phyloP scores from a whole-genome alignment of 2,329 filamentous ascomycete genomes.

The Dactylellina sp. region DNA sequence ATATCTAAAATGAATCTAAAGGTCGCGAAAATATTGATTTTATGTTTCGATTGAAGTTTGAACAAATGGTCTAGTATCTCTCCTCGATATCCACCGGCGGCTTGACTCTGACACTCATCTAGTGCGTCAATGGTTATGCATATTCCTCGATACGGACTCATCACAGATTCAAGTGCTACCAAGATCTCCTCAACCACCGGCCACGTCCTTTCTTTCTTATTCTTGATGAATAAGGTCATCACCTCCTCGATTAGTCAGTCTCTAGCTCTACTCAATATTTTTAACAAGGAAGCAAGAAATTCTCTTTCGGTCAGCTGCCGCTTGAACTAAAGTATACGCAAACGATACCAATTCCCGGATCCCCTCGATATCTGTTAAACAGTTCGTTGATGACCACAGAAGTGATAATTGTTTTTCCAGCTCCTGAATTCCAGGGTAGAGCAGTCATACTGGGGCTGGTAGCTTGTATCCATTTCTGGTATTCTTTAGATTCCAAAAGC shows the following conservation, averaged over 20 bases:
- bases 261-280: too few relatives aligned
- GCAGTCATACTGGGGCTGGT: slow-evolving; percentile 62
- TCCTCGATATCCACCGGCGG: neutral
- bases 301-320: slow-evolving; percentile 63
- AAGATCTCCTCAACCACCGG: slow-evolving; percentile 62
- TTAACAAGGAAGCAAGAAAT: slow-evolving; percentile 60
- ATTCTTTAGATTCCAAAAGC: slow-evolving; percentile 65
- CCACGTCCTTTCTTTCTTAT: too few relatives aligned
- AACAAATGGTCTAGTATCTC: too few relatives aligned
- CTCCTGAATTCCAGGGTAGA: slow-evolving; percentile 67
- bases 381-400: slow-evolving; percentile 66
- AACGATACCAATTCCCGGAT: slow-evolving; percentile 63
- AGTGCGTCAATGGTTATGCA: slow-evolving; percentile 41
- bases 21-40: slow-evolving; percentile 11
- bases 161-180: slow-evolving; percentile 21
- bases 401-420: slow-evolving; percentile 67
- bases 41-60: neutral
- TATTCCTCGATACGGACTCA: slow-evolving; percentile 1
- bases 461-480: slow-evolving; percentile 38
- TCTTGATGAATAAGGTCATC: too few relatives aligned
- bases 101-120: slow-evolving; percentile 16
- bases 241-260: too few relatives aligned
- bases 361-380: slow-evolving; percentile 58
- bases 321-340: slow-evolving; percentile 67
- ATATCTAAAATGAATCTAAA: slow-evolving; percentile 60